Evolutionary conservation across 495 filamentous ascomycete species (phyloP).

Genomic region (Usnea hakonensis): DNA sequence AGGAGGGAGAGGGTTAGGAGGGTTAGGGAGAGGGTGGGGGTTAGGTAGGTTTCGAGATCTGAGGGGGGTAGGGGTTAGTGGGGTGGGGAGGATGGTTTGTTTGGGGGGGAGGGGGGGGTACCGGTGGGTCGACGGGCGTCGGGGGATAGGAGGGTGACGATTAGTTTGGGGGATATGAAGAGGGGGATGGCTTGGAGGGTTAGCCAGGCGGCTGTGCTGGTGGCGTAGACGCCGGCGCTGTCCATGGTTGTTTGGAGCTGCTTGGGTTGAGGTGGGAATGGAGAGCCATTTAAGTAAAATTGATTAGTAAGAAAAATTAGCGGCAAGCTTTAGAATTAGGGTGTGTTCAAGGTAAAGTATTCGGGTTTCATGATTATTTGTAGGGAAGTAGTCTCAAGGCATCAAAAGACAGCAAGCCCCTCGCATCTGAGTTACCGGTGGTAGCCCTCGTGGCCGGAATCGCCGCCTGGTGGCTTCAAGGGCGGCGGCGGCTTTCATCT

Average conservation of each 20-base stretch:
- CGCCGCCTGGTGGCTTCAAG: no score
- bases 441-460: no score
- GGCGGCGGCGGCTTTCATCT: no score
- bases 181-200: conserved; percentile 57
- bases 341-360: no score
- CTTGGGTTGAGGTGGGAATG: no score
- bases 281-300: no score
- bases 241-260: conserved; percentile 12
- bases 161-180: conserved; percentile 56
- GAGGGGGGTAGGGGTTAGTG: not conserved
- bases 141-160: conserved; percentile 53
- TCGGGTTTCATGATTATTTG: no score
- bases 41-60: conserved; percentile 69
- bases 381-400: no score
- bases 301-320: no score
- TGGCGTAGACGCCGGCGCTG: conserved; percentile 43
- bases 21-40: conserved; percentile 58
- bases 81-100: not conserved
- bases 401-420: no score
- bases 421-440: no score
- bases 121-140: conserved; percentile 49
- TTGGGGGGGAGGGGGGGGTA: conserved; percentile 26
- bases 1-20: conserved; percentile 59
- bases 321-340: no score
- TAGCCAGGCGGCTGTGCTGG: conserved; percentile 60